These are phyloP conservation scores for Tubosaeta brunneosetosa DNA, from an alignment of 768 basidiomycete species.

Conservation along the genomic window DNA sequence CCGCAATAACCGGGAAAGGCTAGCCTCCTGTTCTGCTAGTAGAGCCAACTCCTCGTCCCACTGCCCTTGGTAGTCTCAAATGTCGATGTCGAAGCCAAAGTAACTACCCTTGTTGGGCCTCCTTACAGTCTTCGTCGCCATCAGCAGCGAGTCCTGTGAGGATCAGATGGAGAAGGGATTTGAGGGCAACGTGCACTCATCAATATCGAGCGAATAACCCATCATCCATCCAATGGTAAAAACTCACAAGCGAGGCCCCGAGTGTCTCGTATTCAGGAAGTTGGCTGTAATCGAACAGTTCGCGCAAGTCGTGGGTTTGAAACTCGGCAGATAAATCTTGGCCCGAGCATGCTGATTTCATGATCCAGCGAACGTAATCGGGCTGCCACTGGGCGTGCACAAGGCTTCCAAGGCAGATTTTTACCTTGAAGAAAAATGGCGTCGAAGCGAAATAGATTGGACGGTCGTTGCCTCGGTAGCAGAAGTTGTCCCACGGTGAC, in stretches of 20 bases:
- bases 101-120: not conserved
- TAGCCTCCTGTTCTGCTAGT: not conserved
- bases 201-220: not conserved
- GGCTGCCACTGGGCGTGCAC: no score
- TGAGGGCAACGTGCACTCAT: no score
- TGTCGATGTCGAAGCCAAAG: not conserved
- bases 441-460: no score
- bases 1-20: not conserved
- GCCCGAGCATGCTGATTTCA: not conserved
- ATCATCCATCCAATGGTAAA: not conserved
- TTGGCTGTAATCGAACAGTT: not conserved
- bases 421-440: not conserved
- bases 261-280: not conserved
- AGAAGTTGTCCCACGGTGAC: not conserved
- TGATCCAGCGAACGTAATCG: no score
- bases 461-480: no score
- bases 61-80: not conserved
- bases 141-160: not conserved
- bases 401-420: not conserved
- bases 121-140: not conserved
- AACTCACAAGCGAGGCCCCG: not conserved
- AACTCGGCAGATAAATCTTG: not conserved
- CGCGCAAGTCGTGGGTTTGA: not conserved
- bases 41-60: not conserved
- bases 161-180: no score